Percentiles rank a stretch among this genome's conserved stretches.
These are phyloP conservation scores for Paraurostyla sp. DNA, from an alignment of 73 alveolate genomes.

Conservation along the genomic window DNA sequence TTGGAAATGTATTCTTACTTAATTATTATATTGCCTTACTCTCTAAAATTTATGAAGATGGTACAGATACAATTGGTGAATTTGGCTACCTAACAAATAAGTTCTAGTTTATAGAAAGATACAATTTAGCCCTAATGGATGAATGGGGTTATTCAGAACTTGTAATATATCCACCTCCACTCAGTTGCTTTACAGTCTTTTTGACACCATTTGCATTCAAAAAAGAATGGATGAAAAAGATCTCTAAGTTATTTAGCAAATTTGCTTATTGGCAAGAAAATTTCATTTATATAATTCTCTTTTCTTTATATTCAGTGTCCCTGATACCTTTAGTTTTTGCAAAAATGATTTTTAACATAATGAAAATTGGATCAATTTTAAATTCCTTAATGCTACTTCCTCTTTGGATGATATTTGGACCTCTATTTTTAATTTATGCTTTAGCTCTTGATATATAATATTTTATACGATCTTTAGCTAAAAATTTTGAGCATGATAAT, in stretches of 20 bases:
- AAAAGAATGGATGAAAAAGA: constrained; percentile 25
- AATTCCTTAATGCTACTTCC: not conserved
- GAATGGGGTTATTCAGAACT: constrained; percentile 65
- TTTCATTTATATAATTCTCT: not conserved
- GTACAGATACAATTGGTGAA: constrained; percentile 64
- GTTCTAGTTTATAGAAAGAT: constrained; percentile 68
- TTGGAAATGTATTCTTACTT: constrained; percentile 48
- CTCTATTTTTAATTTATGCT: constrained; percentile 13
- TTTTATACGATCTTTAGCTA: not conserved
- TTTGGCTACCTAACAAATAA: constrained; percentile 51
- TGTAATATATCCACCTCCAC: constrained; percentile 74
- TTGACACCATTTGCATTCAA: constrained; percentile 46
- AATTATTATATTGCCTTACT: constrained; percentile 72
- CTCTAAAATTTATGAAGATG: constrained; percentile 48
- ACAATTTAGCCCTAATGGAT: constrained; percentile 55
- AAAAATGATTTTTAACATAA: constrained; percentile 30
- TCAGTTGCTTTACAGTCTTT: constrained; percentile 45
- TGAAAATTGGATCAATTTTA: constrained; percentile 16
- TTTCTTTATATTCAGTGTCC: constrained; percentile 6
- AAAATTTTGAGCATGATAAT: not conserved
- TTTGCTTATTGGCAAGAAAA: constrained; percentile 69
- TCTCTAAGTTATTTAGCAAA: constrained; percentile 39
- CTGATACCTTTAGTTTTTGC: constrained; percentile 50
- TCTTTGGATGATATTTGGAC: constrained; percentile 59
- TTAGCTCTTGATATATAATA: constrained; percentile 18